Evolutionary conservation across 306 rosid genomes (phyloP), one percentile per base, ranked within the genome.

Genomic region (Cicer bijugum): DNA sequence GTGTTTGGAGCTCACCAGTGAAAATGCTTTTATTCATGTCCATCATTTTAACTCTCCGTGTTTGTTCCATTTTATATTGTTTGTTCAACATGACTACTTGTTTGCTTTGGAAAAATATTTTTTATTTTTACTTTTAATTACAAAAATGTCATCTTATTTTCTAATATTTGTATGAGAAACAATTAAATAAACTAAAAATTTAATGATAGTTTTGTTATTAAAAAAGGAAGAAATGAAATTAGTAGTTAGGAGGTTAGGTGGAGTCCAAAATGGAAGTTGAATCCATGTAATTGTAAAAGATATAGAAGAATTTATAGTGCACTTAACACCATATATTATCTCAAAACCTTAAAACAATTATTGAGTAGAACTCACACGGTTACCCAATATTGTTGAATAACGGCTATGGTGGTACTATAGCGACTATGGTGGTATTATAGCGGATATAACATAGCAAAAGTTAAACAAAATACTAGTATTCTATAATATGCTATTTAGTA

Each of bases 21-120:
- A 85, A 69, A 85, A 85, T 6, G 45, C 60, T 39, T 65, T 73
- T 63, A 68, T 85, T 42, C 7, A 81, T 86, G 91, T 89, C 50
- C 8, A 40, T 66, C 80, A 73, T 83, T 78, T 74, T 51, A 77
- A 71, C 23, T 38, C 11, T 69, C 3, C 33, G 3, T 71, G 37
- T 55, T 66, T 66, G 9, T 77, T 55, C 19, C 9, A 46, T 68
- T 72, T 44, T 37, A 3, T 23, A 23, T 23, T 23, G 33, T 23
- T 23, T 23, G 33, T 23, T 62, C 46, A 40, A 62, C 48, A n/a
- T n/a, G 14, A 12, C 0, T 61, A 61, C 67, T 14, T 39, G 68
- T 38, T 62, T 39, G 12, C 28, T 15, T 62, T 1, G n/a, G 8
- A 43, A 23, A 23, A 2, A 23, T 2, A 23, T 23, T 23, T 23